Evolutionary conservation across 148 eudicot genomes (phyloP), one percentile per base, ranked within the genome.

Genomic region (Rhododendron ferrugineum): DNA sequence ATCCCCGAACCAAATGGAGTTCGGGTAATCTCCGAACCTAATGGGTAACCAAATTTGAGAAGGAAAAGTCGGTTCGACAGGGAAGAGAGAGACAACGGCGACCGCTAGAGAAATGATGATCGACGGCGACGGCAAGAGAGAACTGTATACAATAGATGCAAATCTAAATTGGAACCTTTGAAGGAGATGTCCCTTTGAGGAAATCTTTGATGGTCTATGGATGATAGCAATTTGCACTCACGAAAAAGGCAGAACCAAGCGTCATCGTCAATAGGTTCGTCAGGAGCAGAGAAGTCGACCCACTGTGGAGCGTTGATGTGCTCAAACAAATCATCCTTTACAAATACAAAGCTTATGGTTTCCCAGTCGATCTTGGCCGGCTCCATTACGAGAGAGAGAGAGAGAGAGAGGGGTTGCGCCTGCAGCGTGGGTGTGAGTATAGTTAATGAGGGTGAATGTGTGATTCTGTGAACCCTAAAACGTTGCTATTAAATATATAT

Each of bases 301-400:
- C 97, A 95, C 80, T 94, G 93, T 78, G 98, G 97, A 6, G 98
- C 98, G 73, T 90, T 93, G 86, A 94, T 91, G 89, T 91, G 86
- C 88, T 95, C 98, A 40, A 85, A 94, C 23, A 87, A 47, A 40
- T 90, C 92, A 88, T 95, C 98, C 26, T 81, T 86, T 1, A 89
- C 89, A 49, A 94, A 94, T 4, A 91, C 88, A 0, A 94, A 94
- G 14, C 94, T 91, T 26, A 94, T 52, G 80, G 34, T 89, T 80
- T 90, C 86, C 98, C 98, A 94, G 52, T 95, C 93, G 77, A 95
- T 95, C 64, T 90, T 89, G 0, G 94, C 95, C 16, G 96, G 92
- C 89, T 95, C 98, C 98, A 95, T 93, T 32, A 5, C 66, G 10
- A 16, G n/a, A 6, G 64, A 58, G 62, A 56, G 60, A 36, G 18